Evolutionary conservation across 2,329 filamentous ascomycete genomes (phyloP), one percentile per base, ranked within the genome.

Genomic region (Cladophialophora bantiana): DNA sequence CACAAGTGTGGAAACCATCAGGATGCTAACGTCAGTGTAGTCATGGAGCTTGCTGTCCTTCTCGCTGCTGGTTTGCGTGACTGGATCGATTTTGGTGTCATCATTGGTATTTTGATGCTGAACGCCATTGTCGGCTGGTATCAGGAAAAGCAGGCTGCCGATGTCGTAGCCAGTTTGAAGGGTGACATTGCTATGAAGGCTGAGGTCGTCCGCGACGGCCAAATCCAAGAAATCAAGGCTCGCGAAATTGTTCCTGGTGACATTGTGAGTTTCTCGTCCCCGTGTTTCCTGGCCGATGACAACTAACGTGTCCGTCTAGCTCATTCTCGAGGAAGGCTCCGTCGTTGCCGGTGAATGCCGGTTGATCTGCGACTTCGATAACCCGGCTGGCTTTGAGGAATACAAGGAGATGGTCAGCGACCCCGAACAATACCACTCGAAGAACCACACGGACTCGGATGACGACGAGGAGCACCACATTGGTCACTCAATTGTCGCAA

Each of bases 101-200:
- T 92, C 77, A 86, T 89, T 74, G 90, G 86, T 83, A 92, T 93
- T 79, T 82, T 93, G 64, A 74, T 89, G 76, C 88, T 93, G 70
- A 93, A 93, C 82, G 90, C 90, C 71, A 81, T 89, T 70, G 90
- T 92, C 78, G 90, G 90, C 83, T 92, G 89, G 87, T 92, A 92
- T 79, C 90, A 92, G 78, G 90, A 92, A 81, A 92, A 92, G 83
- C 89, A 92, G 80, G 90, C 90, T 74, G 90, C 89, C 72, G 90
- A 92, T 79, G 89, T 92, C 75, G 89, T 91, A 74, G 89, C 89
- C 64, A 87, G 83, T 70, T 82, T 92, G 69, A 92, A 92, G 83
- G 90, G 90, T 82, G 90, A 92, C 75, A 92, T 93, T 75, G 90
- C 90, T 74, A 90, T 92, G 88, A 89, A 87, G 80, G 86, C 88